Conservation (phyloP, 2,329 filamentous ascomycete species). For the Penicillium concentricum region DNA sequence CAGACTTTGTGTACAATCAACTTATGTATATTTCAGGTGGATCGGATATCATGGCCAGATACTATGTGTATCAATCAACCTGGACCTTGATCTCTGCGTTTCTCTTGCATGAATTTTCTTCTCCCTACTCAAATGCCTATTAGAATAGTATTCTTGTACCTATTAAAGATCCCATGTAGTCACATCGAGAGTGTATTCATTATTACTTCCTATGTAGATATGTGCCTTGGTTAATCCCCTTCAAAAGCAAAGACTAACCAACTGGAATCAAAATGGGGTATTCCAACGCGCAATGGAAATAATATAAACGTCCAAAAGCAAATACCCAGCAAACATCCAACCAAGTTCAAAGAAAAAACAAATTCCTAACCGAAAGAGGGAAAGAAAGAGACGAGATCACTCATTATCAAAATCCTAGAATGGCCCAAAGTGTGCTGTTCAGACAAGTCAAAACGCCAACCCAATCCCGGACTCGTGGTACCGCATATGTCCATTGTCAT, state of each 20-base stretch:
- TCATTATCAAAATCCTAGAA: background rate
- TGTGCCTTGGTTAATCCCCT: background rate
- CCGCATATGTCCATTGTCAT: conserved; percentile 9
- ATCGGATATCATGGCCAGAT: background rate
- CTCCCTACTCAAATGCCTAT: background rate
- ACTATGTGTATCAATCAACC: background rate
- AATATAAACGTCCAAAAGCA: background rate
- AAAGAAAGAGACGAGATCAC: background rate
- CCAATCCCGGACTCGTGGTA: conserved; percentile 31
- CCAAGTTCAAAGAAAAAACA: background rate
- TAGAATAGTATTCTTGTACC: background rate
- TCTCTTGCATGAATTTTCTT: background rate
- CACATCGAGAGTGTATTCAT: background rate
- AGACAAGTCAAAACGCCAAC: conserved; percentile 30
- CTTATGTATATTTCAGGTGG: background rate
- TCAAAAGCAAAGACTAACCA: background rate
- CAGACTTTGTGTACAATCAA: conserved; percentile 1
- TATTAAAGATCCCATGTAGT: background rate
- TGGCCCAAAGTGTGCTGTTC: background rate
- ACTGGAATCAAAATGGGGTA: background rate
- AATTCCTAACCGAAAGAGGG: background rate
- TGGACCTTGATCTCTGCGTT: background rate
- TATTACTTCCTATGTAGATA: background rate
- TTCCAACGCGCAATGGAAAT: background rate
- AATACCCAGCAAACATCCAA: background rate